phyloP scores from a whole-genome alignment of 129 eudicot genomes.

The Mikania micrantha region DNA sequence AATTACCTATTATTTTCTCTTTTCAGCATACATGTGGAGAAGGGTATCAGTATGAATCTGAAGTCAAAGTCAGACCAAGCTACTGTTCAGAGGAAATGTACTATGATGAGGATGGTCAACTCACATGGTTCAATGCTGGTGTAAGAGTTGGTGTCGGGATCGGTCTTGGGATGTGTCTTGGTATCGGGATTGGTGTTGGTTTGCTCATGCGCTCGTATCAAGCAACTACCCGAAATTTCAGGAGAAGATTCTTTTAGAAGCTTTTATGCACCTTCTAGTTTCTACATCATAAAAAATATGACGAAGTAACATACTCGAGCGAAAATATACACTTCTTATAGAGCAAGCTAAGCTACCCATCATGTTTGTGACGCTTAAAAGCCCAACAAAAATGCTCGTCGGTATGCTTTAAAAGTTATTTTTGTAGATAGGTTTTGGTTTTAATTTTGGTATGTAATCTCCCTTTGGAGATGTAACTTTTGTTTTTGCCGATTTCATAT shows the following conservation, averaged over 20 bases:
- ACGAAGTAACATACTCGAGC: constrained; percentile 8
- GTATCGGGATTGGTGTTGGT: constrained; percentile 80
- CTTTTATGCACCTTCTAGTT: constrained; percentile 1
- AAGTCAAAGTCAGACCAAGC: constrained; percentile 39
- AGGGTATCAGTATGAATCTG: constrained; percentile 50
- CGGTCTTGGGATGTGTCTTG: constrained; percentile 86
- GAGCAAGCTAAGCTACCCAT: constrained; percentile 3
- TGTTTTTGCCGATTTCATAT: constrained; percentile 17
- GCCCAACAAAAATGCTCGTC: neutral
- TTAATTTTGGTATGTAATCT: constrained; percentile 6
- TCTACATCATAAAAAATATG: constrained; percentile 14
- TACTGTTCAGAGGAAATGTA: constrained; percentile 66
- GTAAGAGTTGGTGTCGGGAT: constrained; percentile 82
- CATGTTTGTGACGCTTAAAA: neutral
- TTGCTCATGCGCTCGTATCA: constrained; percentile 93
- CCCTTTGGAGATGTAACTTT: constrained; percentile 9
- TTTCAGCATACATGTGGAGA: constrained; percentile 55
- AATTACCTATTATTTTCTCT: neutral
- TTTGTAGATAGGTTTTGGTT: constrained; percentile 27
- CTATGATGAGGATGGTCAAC: constrained; percentile 81
- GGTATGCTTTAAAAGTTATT: constrained; percentile 13
- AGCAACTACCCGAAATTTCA: constrained; percentile 72
- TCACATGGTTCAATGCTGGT: constrained; percentile 97
- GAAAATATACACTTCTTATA: constrained; percentile 9
- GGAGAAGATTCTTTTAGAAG: constrained; percentile 64